These are phyloP conservation scores for Albugo candida DNA, from an alignment of 352 stramenopile genomes.

Conservation along the genomic window DNA sequence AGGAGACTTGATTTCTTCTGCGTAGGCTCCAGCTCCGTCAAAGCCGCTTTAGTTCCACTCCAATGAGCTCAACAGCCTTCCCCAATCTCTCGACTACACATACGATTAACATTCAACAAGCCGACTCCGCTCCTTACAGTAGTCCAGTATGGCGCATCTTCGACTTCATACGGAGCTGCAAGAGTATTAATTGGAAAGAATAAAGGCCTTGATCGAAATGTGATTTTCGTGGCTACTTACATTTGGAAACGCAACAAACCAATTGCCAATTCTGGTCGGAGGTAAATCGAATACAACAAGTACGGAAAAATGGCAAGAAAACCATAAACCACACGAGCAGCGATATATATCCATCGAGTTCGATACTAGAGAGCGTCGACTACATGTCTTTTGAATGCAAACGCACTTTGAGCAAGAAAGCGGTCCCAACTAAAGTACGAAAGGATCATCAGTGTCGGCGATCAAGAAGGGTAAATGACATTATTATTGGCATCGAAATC, in stretches of 20 bases:
- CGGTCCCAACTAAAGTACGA: conserved; percentile 12
- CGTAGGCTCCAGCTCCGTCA: conserved; percentile 45
- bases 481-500: conserved; percentile 69
- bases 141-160: too few relatives aligned
- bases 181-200: too few relatives aligned
- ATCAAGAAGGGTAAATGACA: conserved; percentile 68
- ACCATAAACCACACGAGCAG: conserved; percentile 43
- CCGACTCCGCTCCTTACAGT: too few relatives aligned
- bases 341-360: conserved; percentile 39
- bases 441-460: conserved; percentile 23
- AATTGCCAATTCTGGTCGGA: conserved; percentile 40
- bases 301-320: conserved; percentile 40
- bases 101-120: too few relatives aligned
- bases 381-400: conserved; percentile 54
- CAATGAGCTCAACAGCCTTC: conserved; percentile 33
- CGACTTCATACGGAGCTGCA: too few relatives aligned
- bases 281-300: conserved; percentile 25
- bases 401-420: conserved; percentile 23
- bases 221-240: conserved; percentile 11
- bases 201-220: neutral
- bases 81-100: conserved; percentile 24
- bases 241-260: conserved; percentile 40
- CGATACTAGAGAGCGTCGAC: conserved; percentile 43
- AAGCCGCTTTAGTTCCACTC: conserved; percentile 78
- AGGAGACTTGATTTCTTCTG: conserved; percentile 45